These are phyloP conservation scores for Kodamaea alishanica DNA, from an alignment of 1,139 yeast genomes.

Conservation along the genomic window DNA sequence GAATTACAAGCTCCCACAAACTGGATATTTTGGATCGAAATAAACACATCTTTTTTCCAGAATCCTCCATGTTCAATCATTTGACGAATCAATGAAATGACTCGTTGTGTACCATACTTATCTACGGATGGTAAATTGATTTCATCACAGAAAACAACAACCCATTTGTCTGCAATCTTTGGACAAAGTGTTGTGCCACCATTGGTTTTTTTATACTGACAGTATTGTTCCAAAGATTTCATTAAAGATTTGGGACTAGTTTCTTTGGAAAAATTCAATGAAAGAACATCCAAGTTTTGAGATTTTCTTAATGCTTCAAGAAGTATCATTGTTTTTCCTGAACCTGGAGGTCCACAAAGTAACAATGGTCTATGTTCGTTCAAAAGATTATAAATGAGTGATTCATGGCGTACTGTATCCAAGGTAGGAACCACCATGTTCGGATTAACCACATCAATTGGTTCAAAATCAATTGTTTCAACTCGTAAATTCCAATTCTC, in stretches of 20 bases:
- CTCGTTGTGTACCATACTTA: conserved; percentile 71
- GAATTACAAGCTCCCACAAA: conserved; percentile 96
- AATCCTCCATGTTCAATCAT: conserved; percentile 73
- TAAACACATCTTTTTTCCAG: conserved; percentile 74
- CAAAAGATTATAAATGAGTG: conserved; percentile 54
- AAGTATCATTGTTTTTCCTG: conserved; percentile 93
- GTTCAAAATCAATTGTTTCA: conserved; percentile 49
- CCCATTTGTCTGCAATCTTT: conserved; percentile 59
- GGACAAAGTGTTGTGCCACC: conserved; percentile 60
- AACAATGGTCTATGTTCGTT: conserved; percentile 59
- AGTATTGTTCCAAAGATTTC: conserved; percentile 67
- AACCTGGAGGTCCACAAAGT: conserved; percentile 96
- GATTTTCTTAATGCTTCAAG: conserved; percentile 63
- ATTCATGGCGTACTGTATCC: conserved; percentile 72
- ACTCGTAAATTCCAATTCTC: conserved; percentile 43
- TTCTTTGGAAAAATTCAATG: conserved; percentile 81
- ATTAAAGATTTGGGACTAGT: conserved; percentile 64
- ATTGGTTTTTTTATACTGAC: conserved; percentile 54
- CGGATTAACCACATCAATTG: conserved; percentile 61
- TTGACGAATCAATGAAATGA: conserved; percentile 73
- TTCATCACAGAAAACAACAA: conserved; percentile 90
- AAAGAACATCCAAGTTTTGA: conserved; percentile 55
- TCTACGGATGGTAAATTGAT: conserved; percentile 78
- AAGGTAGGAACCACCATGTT: conserved; percentile 72
- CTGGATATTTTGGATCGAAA: conserved; percentile 60